Evolutionary conservation across 2,329 filamentous ascomycete genomes (phyloP), one percentile per base, ranked within the genome.

Genomic region (Clarireedia homoeocarpa): DNA sequence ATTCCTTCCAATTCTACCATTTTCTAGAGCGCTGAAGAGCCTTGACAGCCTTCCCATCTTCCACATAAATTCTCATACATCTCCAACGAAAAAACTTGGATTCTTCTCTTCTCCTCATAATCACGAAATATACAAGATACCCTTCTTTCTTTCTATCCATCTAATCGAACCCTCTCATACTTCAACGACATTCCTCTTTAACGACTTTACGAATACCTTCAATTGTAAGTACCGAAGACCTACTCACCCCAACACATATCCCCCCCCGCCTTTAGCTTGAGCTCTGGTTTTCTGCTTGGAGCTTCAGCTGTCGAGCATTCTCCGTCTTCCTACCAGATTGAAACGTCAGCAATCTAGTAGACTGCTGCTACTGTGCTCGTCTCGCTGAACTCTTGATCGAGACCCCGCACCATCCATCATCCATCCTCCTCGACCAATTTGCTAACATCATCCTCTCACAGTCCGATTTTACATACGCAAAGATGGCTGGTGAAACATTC

Each of bases 401-500:
- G 15, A 45, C 17, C 20, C 20, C 20, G 20, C 20, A 23, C 20
- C 23, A 23, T 7, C 15, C 17, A 15, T 42, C 23, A 23, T 7
- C 15, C 17, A 15, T 44, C 17, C 50, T 17, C 10, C 20, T 1
- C n/a, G 6, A 4, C 7, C 7, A 36, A 42, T 20, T 17, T 55
- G 24, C 53, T 55, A 51, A 55, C 10, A 15, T 15, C 14, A 17
- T 30, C 30, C 17, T 40, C 7, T 34, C 26, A 47, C 34, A 56
- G 48, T 26, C 49, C 59, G 48, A 59, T 50, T 49, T 52, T 23
- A 59, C 54, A 60, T 62, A 73, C 75, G 71, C 72, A 77, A 88
- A 74, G 74, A 96, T 95, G 89, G 77, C 90, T 76, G 69, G 66
- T 66, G 91, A 97, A 82, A 96, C 91, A 68, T 99, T 99, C 81